These are phyloP conservation scores for Emydomyces testavorans DNA, from an alignment of 2,329 filamentous ascomycete species.

Conservation along the genomic window DNA sequence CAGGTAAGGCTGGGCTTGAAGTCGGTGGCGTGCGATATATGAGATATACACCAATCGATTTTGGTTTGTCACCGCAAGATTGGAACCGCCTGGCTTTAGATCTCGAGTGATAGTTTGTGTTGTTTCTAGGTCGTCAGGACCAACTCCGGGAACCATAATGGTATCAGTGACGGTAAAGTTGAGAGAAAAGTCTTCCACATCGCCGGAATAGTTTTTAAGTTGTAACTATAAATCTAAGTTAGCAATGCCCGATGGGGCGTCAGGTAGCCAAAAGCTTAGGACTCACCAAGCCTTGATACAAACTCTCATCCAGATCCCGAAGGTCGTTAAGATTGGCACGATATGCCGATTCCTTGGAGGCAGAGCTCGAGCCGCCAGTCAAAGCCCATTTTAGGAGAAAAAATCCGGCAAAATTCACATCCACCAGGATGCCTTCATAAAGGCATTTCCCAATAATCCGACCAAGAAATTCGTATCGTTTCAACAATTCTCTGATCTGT, in stretches of 20 bases:
- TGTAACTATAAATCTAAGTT: constrained; percentile 33
- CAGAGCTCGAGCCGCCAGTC: constrained; percentile 51
- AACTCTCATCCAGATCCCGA: constrained; percentile 74
- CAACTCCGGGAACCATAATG: constrained; percentile 41
- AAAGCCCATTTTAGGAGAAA: constrained; percentile 93
- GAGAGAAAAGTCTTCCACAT: constrained; percentile 68
- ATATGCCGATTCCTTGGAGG: constrained; percentile 59
- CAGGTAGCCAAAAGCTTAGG: background rate
- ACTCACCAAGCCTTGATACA: constrained; percentile 72
- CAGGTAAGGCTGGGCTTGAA: constrained; percentile 64
- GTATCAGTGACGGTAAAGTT: constrained; percentile 82
- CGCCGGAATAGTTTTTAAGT: constrained; percentile 73
- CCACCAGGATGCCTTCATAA: constrained; percentile 91
- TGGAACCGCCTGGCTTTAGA: constrained; percentile 63
- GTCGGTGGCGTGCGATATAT: constrained; percentile 74
- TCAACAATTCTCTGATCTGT: constrained; percentile 50
- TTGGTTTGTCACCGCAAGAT: constrained; percentile 72
- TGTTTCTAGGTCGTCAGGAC: constrained; percentile 26
- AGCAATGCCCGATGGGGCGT: background rate
- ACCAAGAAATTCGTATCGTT: constrained; percentile 80
- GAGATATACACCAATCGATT: constrained; percentile 93
- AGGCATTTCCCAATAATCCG: constrained; percentile 91
- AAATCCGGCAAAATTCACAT: constrained; percentile 86
- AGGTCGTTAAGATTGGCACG: constrained; percentile 91
- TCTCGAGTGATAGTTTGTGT: constrained; percentile 50